A percentile compares a stretch with the other conserved stretches of the same genome.
Evolutionary conservation across 2,329 filamentous ascomycete genomes (phyloP).

Genomic region (Alternaria viburni): DNA sequence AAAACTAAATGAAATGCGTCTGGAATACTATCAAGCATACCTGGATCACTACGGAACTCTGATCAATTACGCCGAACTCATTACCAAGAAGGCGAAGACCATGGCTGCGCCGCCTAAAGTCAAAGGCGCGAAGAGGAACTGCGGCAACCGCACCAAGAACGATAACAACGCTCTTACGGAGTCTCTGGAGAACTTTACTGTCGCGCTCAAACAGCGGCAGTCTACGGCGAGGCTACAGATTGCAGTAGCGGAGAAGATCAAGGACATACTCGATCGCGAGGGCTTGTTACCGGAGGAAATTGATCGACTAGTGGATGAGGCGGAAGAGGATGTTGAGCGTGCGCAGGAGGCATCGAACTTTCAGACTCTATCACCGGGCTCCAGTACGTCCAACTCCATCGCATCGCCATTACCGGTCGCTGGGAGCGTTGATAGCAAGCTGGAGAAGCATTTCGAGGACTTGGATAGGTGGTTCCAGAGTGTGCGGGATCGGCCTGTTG

Average conservation of each 20-base stretch:
- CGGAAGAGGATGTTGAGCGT: background rate
- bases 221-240: background rate
- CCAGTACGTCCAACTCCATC: rapidly evolving
- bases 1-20: background rate
- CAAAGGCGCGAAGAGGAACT: background rate
- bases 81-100: background rate
- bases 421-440: background rate
- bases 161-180: background rate
- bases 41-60: background rate
- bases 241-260: background rate
- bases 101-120: background rate
- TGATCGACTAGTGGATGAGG: background rate
- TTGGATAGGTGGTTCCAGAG: background rate
- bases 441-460: background rate
- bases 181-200: background rate
- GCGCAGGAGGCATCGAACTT: background rate
- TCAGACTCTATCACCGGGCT: background rate
- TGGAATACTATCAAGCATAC: background rate
- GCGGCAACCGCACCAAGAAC: background rate
- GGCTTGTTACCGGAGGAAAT: background rate
- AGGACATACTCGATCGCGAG: background rate
- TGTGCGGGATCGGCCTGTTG: background rate
- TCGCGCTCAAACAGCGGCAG: background rate
- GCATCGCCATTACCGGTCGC: background rate
- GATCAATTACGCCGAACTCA: background rate